These are phyloP conservation scores for Leptographium radiaticola DNA, from an alignment of 2,329 filamentous ascomycete species.

Conservation along the genomic window DNA sequence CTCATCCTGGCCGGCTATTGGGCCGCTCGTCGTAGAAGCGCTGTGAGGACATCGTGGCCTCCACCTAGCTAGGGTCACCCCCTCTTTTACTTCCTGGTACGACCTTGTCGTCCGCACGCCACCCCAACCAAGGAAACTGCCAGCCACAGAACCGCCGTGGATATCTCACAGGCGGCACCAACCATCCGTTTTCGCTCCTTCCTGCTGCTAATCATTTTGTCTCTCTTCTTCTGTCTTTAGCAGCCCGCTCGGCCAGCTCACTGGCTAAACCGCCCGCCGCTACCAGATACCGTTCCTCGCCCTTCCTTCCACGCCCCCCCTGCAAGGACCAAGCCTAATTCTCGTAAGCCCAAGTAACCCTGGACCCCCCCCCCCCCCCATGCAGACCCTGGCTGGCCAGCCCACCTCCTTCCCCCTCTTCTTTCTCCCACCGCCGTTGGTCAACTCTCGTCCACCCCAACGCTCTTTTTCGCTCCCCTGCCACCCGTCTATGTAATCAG, in stretches of 20 bases:
- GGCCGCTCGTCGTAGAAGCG: not conserved
- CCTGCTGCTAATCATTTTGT: not conserved
- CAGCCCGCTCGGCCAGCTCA: constrained; percentile 1
- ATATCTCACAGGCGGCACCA: too few species aligned
- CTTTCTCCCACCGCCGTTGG: not conserved
- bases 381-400: not conserved
- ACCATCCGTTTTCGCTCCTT: not conserved
- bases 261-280: constrained; percentile 3
- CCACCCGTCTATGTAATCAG: not conserved
- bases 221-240: not conserved
- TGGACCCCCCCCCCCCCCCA: not conserved
- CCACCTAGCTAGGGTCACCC: constrained; percentile 1
- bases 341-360: not conserved
- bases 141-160: not conserved
- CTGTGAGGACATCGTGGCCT: not conserved
- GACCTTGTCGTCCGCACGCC: constrained; percentile 9
- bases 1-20: not conserved
- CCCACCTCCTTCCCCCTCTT: not conserved
- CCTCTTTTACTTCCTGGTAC: constrained; percentile 8
- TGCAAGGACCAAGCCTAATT: constrained; percentile 2
- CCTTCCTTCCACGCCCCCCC: constrained; percentile 2
- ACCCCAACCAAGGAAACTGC: constrained; percentile 1
- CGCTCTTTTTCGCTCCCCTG: constrained; percentile 3
- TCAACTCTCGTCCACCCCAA: constrained; percentile 5
- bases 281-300: constrained; percentile 3